These are phyloP conservation scores for Alternaria solani DNA, from an alignment of 2,329 filamentous ascomycete species.

Conservation along the genomic window DNA sequence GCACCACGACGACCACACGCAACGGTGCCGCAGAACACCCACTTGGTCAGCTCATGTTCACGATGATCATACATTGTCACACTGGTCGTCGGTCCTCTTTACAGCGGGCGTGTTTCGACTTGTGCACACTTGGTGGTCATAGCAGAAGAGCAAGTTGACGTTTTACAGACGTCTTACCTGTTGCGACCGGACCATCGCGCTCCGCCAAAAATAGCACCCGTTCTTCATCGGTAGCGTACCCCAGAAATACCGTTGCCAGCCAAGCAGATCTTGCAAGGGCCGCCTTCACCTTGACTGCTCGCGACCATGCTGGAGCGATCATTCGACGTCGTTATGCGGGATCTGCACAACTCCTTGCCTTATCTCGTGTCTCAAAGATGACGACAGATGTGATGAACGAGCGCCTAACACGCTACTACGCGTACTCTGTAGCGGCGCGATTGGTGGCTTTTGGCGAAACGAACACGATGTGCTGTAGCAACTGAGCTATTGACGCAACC, in stretches of 20 bases:
- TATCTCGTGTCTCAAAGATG: slow-evolving; percentile 35
- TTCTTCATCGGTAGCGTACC: slow-evolving; percentile 34
- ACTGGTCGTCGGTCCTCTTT: slow-evolving; percentile 13
- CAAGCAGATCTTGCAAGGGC: slow-evolving; percentile 30
- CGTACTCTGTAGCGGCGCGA: slow-evolving; percentile 20
- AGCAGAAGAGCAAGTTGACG: slow-evolving; percentile 15
- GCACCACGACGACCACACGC: slow-evolving; percentile 5
- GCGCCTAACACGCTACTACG: slow-evolving; percentile 16
- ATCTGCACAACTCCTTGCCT: slow-evolving; percentile 41
- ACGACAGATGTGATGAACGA: slow-evolving; percentile 27
- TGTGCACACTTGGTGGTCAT: slow-evolving; percentile 24
- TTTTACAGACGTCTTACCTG: slow-evolving; percentile 23
- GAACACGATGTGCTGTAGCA: slow-evolving; percentile 9
- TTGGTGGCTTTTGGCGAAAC: slow-evolving; percentile 9
- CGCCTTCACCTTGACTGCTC: slow-evolving; percentile 19
- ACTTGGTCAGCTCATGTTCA: slow-evolving; percentile 14
- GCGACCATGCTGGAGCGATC: slow-evolving; percentile 33
- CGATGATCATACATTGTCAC: slow-evolving; percentile 24
- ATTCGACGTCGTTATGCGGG: slow-evolving; percentile 37
- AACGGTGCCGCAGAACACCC: slow-evolving; percentile 24
- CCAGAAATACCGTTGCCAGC: slow-evolving; percentile 38
- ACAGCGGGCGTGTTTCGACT: slow-evolving; percentile 31
- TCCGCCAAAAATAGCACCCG: slow-evolving; percentile 44
- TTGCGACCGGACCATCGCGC: slow-evolving; percentile 23
- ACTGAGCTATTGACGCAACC: not conserved